Base-by-base conservation (phyloP, 1,139 yeast species). In the Yamadazyma atmosphaerica region DNA sequence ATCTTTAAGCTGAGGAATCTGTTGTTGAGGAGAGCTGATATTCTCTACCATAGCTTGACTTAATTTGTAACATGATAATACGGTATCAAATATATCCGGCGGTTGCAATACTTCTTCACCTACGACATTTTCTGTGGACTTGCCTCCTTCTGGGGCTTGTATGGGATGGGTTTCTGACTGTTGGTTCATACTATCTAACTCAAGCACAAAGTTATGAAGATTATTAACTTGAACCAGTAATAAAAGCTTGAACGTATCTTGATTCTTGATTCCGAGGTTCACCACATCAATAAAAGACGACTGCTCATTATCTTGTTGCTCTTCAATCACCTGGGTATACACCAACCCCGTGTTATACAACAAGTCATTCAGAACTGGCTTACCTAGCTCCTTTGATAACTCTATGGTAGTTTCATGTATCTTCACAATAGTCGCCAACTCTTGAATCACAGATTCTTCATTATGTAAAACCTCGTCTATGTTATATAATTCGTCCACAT, bases 281-380 rank as follows among this genome's bases (percentile, higher is more conserved):
- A 54, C 32, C n/a, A 56, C 38, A 8, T 46, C 33, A n/a, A 34
- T 40, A 33, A 56, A 50, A 13, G 41, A 35, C 8, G 36, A 36
- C 2, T 31, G 41, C 2, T 37, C 41, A 6, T 53, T 51, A 5
- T 53, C 55, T 18, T 59, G 63, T 2, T 52, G 55, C 6, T 52
- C 58, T 39, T 77, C 83, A 28, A 77, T 53, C 11, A 64, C 63
- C 42, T 77, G 81, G 7, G 68, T 67, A 43, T 72, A 73, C 1
- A 72, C 77, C 34, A 75, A 52, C 0, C 72, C 78, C 15, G 68
- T 56, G 45, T 77, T 78, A 53, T 61, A 75, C 19, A 67, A 52
- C 38, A 75, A 58, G 51, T 75, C 81, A 49, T 60, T 50, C 9
- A 71, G 67, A 3, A 60, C 45, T 2, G 40, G 21, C 1, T n/a